These are phyloP conservation scores for Boletus rufocinnamomeus DNA, from an alignment of 768 basidiomycete genomes.

Conservation along the genomic window DNA sequence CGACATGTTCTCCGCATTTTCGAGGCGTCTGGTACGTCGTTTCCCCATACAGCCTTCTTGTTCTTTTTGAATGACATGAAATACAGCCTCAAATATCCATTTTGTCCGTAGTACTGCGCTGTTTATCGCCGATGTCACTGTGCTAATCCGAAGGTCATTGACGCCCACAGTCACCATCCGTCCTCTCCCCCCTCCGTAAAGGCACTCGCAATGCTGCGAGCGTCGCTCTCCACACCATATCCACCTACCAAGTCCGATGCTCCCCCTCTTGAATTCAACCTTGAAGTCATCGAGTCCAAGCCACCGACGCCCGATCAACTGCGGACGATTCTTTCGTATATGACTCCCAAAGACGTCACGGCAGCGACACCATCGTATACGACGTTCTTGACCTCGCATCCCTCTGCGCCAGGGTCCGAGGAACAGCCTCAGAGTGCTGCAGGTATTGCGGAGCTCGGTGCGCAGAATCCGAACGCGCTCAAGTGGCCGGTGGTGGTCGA, in stretches of 20 bases:
- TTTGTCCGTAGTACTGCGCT: conserved; percentile 46
- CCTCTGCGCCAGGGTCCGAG: conserved; percentile 40
- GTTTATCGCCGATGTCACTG: conserved; percentile 8
- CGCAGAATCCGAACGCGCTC: conserved; percentile 57
- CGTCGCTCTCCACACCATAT: conserved; percentile 61
- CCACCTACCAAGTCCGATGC: conserved; percentile 50
- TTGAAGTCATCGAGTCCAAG: conserved; percentile 67
- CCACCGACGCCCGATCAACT: conserved; percentile 71
- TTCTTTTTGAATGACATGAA: not conserved
- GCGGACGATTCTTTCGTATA: conserved; percentile 62
- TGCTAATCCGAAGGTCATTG: conserved; percentile 4
- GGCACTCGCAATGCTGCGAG: conserved; percentile 60
- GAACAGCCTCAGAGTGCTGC: conserved; percentile 44
- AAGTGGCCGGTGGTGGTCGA: conserved; percentile 84
- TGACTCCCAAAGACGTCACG: conserved; percentile 37
- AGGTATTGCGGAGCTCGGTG: conserved; percentile 51
- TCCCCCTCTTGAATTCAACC: conserved; percentile 64
- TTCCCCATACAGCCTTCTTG: conserved; percentile 2
- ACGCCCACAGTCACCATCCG: conserved; percentile 55
- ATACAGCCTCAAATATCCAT: conserved; percentile 62
- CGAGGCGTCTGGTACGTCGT: conserved; percentile 35
- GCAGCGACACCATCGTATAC: conserved; percentile 31
- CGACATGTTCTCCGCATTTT: conserved; percentile 42
- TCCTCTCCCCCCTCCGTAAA: conserved; percentile 63
- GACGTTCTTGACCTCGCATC: conserved; percentile 64